Evolutionary conservation across 2,329 filamentous ascomycete genomes (phyloP).

Genomic region (Scedosporium boydii): DNA sequence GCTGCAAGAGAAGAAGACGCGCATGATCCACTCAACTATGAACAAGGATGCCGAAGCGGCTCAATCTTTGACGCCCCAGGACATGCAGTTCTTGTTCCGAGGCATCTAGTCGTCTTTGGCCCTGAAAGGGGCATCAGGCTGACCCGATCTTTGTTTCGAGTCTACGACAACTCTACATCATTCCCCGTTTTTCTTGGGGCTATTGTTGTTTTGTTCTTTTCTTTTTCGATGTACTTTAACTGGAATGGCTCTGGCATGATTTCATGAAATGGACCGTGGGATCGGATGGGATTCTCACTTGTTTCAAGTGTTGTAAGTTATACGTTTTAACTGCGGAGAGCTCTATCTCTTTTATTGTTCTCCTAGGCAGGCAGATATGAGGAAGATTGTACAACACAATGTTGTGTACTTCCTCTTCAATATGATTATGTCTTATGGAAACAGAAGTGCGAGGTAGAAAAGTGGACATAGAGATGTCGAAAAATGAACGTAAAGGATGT

Average conservation of each 20-base stretch:
- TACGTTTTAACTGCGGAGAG: no score
- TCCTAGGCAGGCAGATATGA: no score
- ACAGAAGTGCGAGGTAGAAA: no score
- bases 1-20: constrained; percentile 96
- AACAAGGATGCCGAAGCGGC: constrained; percentile 87
- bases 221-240: not conserved
- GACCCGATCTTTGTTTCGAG: not conserved
- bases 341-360: no score
- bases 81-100: constrained; percentile 94
- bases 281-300: not conserved
- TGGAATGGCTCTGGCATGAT: not conserved
- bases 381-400: no score
- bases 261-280: not conserved
- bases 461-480: no score
- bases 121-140: not conserved
- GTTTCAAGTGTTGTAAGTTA: no score
- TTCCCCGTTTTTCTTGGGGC: not conserved
- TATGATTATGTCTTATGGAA: no score
- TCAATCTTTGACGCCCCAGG: constrained; percentile 81
- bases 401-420: no score
- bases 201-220: not conserved
- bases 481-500: no score
- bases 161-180: not conserved
- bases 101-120: constrained; percentile 34
- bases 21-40: constrained; percentile 95